Conservation (phyloP, 1,284 basidiomycete genomes). For the Meripilus lineatus region DNA sequence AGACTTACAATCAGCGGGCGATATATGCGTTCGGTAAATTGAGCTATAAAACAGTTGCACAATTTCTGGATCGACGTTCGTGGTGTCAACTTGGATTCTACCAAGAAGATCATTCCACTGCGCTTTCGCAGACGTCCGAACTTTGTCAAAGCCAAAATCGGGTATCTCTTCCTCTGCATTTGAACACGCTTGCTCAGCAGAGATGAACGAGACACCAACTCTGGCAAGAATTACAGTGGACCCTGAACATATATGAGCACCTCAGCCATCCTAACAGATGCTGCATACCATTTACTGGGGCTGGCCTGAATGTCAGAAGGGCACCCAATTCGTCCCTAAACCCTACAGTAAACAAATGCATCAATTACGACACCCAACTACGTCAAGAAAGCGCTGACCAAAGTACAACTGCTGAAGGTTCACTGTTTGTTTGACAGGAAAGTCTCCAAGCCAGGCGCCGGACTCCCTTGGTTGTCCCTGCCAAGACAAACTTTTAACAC, state of each 20-base stretch:
- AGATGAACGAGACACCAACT: constrained; percentile 58
- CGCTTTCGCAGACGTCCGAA: constrained; percentile 36
- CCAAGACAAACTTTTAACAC: not conserved
- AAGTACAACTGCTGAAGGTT: constrained; percentile 45
- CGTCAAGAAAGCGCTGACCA: constrained; percentile 24
- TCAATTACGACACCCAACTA: not conserved
- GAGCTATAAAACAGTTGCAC: constrained; percentile 57
- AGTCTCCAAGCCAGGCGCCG: constrained; percentile 50
- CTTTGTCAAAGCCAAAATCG: constrained; percentile 48
- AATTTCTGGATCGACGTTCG: constrained; percentile 42
- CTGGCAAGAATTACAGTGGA: constrained; percentile 45
- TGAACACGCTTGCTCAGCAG: constrained; percentile 50
- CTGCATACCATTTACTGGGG: constrained; percentile 19
- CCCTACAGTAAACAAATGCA: constrained; percentile 19
- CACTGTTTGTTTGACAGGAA: constrained; percentile 42
- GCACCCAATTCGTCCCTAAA: constrained; percentile 42
- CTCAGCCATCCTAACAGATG: not conserved
- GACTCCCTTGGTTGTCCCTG: constrained; percentile 39
- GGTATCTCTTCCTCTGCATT: constrained; percentile 62
- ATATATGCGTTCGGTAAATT: constrained; percentile 61
- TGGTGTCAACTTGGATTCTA: constrained; percentile 48
- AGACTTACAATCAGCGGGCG: constrained; percentile 57
- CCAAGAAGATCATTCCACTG: constrained; percentile 55
- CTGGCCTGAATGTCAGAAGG: constrained; percentile 44
- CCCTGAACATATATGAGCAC: constrained; percentile 2